phyloP scores from a whole-genome alignment of 2,329 filamentous ascomycete genomes.

The Microcera coccophila region DNA sequence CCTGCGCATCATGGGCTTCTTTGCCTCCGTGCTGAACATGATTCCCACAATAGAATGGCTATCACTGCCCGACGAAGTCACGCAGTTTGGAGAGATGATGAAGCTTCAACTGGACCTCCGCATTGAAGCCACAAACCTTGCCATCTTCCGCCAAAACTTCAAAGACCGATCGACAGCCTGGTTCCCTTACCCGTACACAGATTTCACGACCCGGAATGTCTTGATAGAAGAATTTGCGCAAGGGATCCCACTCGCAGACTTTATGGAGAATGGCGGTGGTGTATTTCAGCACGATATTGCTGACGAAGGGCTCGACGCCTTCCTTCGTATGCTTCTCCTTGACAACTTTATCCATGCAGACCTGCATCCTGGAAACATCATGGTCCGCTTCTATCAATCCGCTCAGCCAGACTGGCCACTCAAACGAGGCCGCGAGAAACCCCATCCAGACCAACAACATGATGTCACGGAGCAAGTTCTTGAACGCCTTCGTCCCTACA shows the following conservation, averaged over 20 bases:
- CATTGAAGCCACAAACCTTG: constrained; percentile 88
- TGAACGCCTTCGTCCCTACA: constrained; percentile 70
- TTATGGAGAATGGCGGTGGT: constrained; percentile 86
- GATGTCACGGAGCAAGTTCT: constrained; percentile 89
- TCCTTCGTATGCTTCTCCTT: constrained; percentile 91
- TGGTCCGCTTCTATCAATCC: constrained; percentile 96
- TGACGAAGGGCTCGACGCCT: constrained; percentile 90
- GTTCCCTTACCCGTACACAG: constrained; percentile 91
- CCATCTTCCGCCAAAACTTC: constrained; percentile 86
- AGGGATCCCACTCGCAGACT: constrained; percentile 85
- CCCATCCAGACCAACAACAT: constrained; percentile 47
- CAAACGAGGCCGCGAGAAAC: constrained; percentile 26
- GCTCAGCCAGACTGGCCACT: constrained; percentile 60
- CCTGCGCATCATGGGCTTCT: constrained; percentile 88
- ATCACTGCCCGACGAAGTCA: constrained; percentile 88
- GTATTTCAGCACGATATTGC: constrained; percentile 93
- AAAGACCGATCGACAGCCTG: constrained; percentile 85
- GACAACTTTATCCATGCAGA: constrained; percentile 98
- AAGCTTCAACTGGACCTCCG: constrained; percentile 90
- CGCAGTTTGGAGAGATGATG: constrained; percentile 98
- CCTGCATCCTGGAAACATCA: constrained; percentile 95
- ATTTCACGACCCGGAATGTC: constrained; percentile 88
- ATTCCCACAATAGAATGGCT: constrained; percentile 97
- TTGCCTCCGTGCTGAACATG: constrained; percentile 75
- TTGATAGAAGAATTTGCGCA: constrained; percentile 94